Percentiles rank a stretch among this genome's conserved stretches.
phyloP scores from a whole-genome alignment of 2,329 filamentous ascomycete genomes.

The Exophiala phaeomuriformis region DNA sequence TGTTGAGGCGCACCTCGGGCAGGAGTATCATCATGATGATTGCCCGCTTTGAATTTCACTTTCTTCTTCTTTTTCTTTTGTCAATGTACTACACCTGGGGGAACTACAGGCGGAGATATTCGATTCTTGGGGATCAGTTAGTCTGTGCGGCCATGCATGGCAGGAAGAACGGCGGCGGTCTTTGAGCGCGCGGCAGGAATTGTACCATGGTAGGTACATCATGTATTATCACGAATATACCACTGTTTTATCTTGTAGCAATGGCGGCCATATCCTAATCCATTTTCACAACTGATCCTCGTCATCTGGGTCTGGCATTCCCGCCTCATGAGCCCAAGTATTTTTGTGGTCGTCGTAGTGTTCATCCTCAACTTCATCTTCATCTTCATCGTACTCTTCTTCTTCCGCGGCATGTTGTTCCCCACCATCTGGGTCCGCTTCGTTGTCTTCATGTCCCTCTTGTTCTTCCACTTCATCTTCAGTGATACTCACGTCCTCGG shows the following conservation, averaged over 20 bases:
- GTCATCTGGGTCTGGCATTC: conserved; percentile 19
- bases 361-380: conserved; percentile 4
- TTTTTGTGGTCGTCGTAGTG: not conserved
- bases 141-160: no score
- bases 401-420: conserved; percentile 8
- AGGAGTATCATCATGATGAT: no score
- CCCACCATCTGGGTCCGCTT: conserved; percentile 14
- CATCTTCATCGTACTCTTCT: not conserved
- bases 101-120: no score
- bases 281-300: conserved; percentile 14
- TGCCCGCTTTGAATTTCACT: no score
- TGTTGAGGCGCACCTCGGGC: no score
- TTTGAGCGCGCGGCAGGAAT: no score
- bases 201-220: not conserved
- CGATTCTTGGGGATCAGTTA: no score
- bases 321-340: conserved; percentile 5
- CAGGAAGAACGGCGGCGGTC: no score
- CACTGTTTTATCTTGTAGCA: not conserved
- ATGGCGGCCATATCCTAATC: not conserved
- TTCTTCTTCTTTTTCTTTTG: no score
- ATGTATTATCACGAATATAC: not conserved
- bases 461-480: conserved; percentile 24
- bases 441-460: conserved; percentile 13
- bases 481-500: conserved; percentile 33
- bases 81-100: no score